Conservation (phyloP, 139 green algal species). For the Microglena sp. region DNA sequence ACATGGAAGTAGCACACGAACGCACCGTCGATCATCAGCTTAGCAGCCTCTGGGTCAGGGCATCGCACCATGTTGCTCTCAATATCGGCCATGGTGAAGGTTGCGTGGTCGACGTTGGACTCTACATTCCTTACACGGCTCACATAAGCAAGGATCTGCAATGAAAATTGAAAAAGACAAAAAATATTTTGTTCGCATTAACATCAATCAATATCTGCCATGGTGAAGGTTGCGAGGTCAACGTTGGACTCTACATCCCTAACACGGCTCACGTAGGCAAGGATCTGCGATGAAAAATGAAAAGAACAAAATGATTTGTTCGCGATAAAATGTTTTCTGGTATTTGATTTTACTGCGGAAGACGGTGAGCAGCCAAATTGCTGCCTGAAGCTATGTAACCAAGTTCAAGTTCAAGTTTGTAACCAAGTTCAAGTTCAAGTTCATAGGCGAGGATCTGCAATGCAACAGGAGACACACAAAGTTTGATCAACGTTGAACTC, state of each 20-base stretch:
- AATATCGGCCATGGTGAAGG: constrained; percentile 78
- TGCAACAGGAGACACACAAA: no score
- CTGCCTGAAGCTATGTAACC: not conserved
- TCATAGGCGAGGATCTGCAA: no score
- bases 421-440: no score
- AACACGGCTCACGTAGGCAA: constrained; percentile 87
- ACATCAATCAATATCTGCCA: constrained; percentile 90
- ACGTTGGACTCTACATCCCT: constrained; percentile 65
- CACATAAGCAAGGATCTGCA: constrained; percentile 86
- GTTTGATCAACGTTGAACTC: no score
- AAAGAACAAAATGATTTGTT: constrained; percentile 5
- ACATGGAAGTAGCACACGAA: not conserved
- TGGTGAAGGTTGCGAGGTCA: constrained; percentile 63
- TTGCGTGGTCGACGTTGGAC: constrained; percentile 56
- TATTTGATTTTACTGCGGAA: no score
- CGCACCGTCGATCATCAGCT: constrained; percentile 84
- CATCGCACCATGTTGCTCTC: constrained; percentile 95
- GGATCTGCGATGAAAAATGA: constrained; percentile 49
- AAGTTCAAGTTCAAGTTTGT: no score
- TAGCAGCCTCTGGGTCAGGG: constrained; percentile 73
- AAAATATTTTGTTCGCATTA: no score
- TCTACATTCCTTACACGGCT: constrained; percentile 72
- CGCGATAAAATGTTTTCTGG: not conserved
- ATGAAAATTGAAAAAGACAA: not conserved
- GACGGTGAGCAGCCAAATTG: no score